Evolutionary conservation across 2,329 filamentous ascomycete genomes (phyloP).

Genomic region (Pochonia chlamydosporia): DNA sequence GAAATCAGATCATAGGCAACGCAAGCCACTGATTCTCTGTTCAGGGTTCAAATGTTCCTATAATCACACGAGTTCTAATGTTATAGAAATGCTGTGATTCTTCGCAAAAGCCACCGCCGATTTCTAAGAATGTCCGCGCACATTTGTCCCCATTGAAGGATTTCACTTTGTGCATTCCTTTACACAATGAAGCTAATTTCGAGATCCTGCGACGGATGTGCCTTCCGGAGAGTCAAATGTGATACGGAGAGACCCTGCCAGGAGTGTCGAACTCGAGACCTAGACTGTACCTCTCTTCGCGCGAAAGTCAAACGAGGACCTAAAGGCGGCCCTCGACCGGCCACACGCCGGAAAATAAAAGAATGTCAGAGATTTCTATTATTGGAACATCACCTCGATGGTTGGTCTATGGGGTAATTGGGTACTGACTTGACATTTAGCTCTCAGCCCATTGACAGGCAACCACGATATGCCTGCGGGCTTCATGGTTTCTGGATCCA

Average conservation of each 20-base stretch:
- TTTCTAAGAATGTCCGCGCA: too few relatives aligned
- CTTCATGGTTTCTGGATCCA: background rate
- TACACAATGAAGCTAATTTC: conserved; percentile 2
- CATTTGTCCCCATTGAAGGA: too few relatives aligned
- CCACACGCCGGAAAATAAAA: conserved; percentile 1
- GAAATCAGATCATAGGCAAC: background rate
- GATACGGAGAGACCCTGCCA: conserved; percentile 4
- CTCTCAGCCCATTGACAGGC: conserved; percentile 1
- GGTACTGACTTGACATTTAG: background rate
- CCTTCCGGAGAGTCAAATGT: conserved; percentile 5
- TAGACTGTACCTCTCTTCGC: conserved; percentile 3
- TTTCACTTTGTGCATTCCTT: too few relatives aligned
- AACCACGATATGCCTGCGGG: background rate
- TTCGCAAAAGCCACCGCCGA: too few relatives aligned
- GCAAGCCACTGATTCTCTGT: background rate
- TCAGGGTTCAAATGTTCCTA: too few relatives aligned
- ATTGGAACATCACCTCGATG: too few relatives aligned
- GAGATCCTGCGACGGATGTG: conserved; percentile 5
- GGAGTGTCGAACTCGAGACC: background rate
- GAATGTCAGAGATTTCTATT: background rate
- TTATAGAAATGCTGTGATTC: too few relatives aligned
- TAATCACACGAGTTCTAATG: too few relatives aligned
- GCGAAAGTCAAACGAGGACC: background rate
- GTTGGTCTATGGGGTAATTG: too few relatives aligned
- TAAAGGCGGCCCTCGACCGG: background rate